Evolutionary conservation across 2,329 filamentous ascomycete genomes (phyloP).

Genomic region (Trematosphaeria pertusa): DNA sequence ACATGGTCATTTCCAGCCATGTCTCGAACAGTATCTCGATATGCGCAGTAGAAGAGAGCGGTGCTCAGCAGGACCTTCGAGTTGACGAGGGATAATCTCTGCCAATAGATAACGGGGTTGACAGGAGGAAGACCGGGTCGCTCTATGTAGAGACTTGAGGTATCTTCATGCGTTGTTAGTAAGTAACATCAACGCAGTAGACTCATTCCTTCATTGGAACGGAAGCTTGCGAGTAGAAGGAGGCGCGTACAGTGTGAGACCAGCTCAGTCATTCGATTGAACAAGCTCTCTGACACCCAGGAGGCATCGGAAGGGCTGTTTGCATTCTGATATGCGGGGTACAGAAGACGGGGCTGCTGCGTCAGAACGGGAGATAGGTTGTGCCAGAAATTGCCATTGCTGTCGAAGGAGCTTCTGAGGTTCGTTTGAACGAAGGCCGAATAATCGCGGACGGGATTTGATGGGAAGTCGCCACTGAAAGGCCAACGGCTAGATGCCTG

Average conservation of each 20-base stretch:
- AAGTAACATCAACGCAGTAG: too few relatives aligned
- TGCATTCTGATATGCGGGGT: slow-evolving; percentile 1
- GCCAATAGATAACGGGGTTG: slow-evolving; percentile 18
- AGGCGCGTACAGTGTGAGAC: slow-evolving; percentile 19
- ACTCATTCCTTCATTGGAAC: too few relatives aligned
- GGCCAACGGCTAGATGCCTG: too few relatives aligned
- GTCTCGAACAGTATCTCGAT: slow-evolving; percentile 13
- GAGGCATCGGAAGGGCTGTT: slow-evolving; percentile 8
- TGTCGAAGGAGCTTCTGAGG: too few relatives aligned
- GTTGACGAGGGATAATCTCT: slow-evolving; percentile 6
- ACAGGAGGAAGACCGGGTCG: slow-evolving; percentile 4
- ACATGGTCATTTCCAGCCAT: slow-evolving; percentile 14
- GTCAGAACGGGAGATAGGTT: background rate
- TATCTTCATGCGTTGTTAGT: slow-evolving; percentile 5
- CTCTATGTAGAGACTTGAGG: slow-evolving; percentile 10
- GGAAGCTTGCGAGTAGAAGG: too few relatives aligned
- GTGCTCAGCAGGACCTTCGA: slow-evolving; percentile 18
- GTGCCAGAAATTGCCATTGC: too few relatives aligned
- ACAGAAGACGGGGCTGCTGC: background rate
- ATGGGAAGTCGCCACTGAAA: too few relatives aligned
- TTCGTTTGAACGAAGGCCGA: too few relatives aligned
- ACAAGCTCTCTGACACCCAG: slow-evolving; percentile 16
- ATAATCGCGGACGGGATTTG: too few relatives aligned
- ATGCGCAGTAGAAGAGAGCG: slow-evolving; percentile 18
- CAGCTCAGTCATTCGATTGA: slow-evolving; percentile 13